Evolutionary conservation across 2,329 filamentous ascomycete species (phyloP).

Genomic region (Emergomyces pasteurianus): DNA sequence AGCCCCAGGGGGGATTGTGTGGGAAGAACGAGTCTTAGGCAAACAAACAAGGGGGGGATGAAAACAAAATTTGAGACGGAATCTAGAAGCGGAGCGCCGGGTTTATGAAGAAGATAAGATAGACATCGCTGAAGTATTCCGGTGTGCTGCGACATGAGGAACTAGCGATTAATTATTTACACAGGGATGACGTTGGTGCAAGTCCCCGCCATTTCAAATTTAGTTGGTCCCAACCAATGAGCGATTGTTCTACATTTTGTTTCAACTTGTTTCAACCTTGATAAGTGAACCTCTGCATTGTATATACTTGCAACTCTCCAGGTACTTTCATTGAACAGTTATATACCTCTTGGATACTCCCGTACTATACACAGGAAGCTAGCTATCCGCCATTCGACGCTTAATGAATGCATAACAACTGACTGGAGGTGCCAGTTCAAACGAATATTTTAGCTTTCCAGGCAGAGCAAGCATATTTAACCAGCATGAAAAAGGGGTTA

Average conservation of each 20-base stretch:
- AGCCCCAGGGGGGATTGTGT: neutral
- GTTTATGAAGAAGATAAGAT: neutral
- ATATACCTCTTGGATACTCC: neutral
- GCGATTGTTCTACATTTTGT: neutral
- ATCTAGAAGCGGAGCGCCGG: neutral
- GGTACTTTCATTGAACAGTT: neutral
- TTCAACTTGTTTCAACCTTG: too few relatives aligned
- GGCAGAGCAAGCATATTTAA: too few relatives aligned
- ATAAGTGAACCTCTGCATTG: too few relatives aligned
- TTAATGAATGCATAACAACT: neutral
- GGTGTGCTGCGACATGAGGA: neutral
- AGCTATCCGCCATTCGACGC: too few relatives aligned
- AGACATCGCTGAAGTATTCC: neutral
- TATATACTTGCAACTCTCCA: neutral
- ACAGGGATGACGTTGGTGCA: slow-evolving; percentile 7
- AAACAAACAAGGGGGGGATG: neutral
- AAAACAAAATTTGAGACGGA: neutral
- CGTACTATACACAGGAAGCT: too few relatives aligned
- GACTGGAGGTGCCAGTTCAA: neutral
- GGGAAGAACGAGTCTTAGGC: neutral
- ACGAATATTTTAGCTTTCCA: neutral
- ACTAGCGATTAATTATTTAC: neutral
- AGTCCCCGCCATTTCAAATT: neutral
- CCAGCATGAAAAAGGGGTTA: neutral
- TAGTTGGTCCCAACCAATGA: neutral